Evolutionary conservation across 2,329 filamentous ascomycete genomes (phyloP), one percentile per base, ranked within the genome.

Genomic region (Cladophialophora immunda): DNA sequence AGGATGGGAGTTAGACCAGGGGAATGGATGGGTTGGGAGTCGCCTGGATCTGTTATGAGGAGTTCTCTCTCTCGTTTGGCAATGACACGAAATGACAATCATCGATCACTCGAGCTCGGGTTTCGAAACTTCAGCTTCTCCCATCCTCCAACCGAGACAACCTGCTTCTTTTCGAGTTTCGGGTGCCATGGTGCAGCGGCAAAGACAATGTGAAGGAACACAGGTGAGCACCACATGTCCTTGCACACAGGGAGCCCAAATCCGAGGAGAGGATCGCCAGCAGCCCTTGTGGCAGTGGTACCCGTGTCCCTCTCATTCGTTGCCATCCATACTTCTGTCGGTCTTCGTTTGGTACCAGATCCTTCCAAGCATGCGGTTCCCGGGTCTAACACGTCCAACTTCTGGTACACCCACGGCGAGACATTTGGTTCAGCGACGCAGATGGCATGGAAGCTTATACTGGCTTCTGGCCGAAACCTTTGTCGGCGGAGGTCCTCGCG

Each of bases 41-140:
- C 17, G 13, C 11, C 45, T 25, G 13, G 45, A 50, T 25, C 19
- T 50, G 45, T 13, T 50, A 13, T 50, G 45, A 50, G 19, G 8
- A 50, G 3, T 25, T 25, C 7, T 50, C n/a, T 41, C 45, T 25
- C 45, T 13, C 19, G 8, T 50, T 50, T 50, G 45, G 17, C 8
- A 50, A 50, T 50, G 45, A 50, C 19, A 50, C 45, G 45, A 50
- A 50, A 50, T 50, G 45, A 50, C 22, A 3, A 25, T 50, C 22
- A 22, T 8, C 19, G 9, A 13, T 25, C 11, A 11, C 5, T 50
- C 45, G 19, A 50, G 45, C 9, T 25, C 22, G 45, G 45, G 11
- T 25, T 25, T 13, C 2, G 3, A 25, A 11, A 2, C 19, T 50
- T 13, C 45, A 50, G 11, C 19, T 25, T 50, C 9, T 50, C 45